Base-by-base conservation (phyloP, 2,329 filamentous ascomycete species). In the Fusarium sp. region DNA sequence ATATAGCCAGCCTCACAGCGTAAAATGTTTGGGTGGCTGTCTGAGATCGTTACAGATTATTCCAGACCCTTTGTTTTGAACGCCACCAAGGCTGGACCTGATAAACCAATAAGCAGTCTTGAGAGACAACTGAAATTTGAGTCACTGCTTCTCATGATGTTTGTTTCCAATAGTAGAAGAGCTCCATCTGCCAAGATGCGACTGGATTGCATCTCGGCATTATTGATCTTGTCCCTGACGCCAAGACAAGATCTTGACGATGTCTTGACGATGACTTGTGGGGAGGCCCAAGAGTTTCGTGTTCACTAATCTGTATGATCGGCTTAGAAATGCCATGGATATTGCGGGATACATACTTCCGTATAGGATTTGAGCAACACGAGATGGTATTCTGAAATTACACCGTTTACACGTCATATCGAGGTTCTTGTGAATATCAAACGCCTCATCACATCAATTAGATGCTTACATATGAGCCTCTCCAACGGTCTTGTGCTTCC, bases 401-500 rank as follows among this genome's bases (percentile, higher is more conserved):
- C 37, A 24, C 30, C 6, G 42, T 27, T 46, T 44, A 49, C 40
- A 44, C 51, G 49, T 57, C 57, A 60, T 34, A 5, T 27, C 11
- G 16, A 40, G 41, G n/a, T 14, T 41, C 48, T 51, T 30, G 22
- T 16, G 14, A 18, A 29, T 45, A 54, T 30, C 24, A 52, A 18
- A 42, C 45, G 53, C 67, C 67, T 41, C 62, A 27, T 63, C 27
- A 42, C 53, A 27, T 64, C 53, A 57, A 47, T 41, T 52, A n/a
- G 10, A 12, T 37, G n/a, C 34, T 12, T 37, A 37, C 34, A n/a
- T 11, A 37, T 37, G 18, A 37, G 34, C 10, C 18, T 37, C 3
- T 37, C 34, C 34, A 67, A 57, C 59, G 54, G 64, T 47, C 45
- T 55, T 41, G 48, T 40, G n/a, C 42, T 22, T 51, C 62, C 25